Base-by-base conservation (phyloP, 305 asterid genomes). In the Ajuga reptans region DNA sequence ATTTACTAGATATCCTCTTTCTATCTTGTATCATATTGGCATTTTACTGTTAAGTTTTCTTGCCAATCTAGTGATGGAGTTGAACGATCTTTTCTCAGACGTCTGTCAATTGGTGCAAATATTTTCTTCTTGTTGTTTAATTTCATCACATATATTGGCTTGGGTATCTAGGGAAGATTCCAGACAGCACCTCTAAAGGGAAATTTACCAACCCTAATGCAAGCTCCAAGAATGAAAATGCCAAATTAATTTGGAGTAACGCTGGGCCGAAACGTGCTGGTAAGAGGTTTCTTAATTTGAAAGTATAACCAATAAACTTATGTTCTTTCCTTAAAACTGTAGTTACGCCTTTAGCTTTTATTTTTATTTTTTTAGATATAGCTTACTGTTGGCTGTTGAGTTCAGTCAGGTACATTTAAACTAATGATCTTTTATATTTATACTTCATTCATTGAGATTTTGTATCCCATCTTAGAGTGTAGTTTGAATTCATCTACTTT, bases 201-300 rank as follows among this genome's bases (percentile, higher is more conserved):
- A 69, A 67, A 69, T 69, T 73, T 58, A 64, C 76, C 50, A 75
- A 78, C 64, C 64, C 75, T 59, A 72, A 77, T 36, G 68, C 62
- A 79, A 66, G 73, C 79, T 72, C 58, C 79, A 72, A 59, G 69
- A 56, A 31, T 15, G 71, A 71, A 59, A 65, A 74, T 59, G 61
- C 64, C 41, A 76, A 68, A 59, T 68, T 75, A 72, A 76, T 75
- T 69, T 47, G 64, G 57, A 72, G 71, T 56, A 64, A 50, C 47
- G 73, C 66, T 42, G 83, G 75, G 77, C 89, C 88, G 43, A 68
- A 73, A 71, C 89, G 95, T 75, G 85, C 93, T 79, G 92, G 96
- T 90, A 87, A 78, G 85, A 65, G 73, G 70, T 75, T 72, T 43
- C 64, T 42, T 60, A 56, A 72, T 69, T 24, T 75, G 80, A 29